A percentile compares a stretch with the other conserved stretches of the same genome.
Conservation (phyloP, 2,329 filamentous ascomycete genomes). For the Pyricularia grisea region DNA sequence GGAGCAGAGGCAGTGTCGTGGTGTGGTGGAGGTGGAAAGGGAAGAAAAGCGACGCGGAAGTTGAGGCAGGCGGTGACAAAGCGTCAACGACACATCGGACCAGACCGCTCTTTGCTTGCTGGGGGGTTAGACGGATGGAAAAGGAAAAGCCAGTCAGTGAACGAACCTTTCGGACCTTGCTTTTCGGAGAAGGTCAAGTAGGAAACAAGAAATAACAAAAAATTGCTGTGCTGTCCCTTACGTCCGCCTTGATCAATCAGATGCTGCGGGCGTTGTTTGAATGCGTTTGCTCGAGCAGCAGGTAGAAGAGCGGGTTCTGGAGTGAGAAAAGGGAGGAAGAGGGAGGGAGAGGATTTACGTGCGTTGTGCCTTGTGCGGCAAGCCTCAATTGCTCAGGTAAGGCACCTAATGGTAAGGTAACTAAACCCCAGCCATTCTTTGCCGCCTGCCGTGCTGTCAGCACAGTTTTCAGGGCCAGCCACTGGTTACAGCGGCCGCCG, state of each 20-base stretch:
- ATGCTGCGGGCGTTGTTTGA: neutral
- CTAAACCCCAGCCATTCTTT: neutral
- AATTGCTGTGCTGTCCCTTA: neutral
- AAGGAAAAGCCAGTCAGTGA: neutral
- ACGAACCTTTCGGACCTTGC: neutral
- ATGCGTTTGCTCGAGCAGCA: neutral
- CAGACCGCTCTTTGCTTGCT: constrained; percentile 1
- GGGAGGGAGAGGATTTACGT: neutral
- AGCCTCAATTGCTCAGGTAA: neutral
- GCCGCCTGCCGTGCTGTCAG: neutral
- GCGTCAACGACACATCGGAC: neutral
- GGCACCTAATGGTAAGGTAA: neutral
- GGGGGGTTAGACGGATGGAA: neutral
- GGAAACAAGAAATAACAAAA: neutral
- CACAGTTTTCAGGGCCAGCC: neutral
- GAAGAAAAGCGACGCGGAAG: neutral
- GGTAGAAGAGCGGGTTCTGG: neutral
- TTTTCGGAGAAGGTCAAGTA: neutral
- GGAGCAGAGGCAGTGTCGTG: neutral
- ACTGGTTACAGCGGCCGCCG: neutral
- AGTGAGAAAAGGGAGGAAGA: neutral
- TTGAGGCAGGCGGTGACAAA: neutral
- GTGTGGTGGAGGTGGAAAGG: neutral
- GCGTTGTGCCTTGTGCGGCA: neutral
- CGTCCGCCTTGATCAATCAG: neutral